Evolutionary conservation across 2,329 filamentous ascomycete species (phyloP), one percentile per base, ranked within the genome.

Genomic region (Ceratocystiopsis sp.): DNA sequence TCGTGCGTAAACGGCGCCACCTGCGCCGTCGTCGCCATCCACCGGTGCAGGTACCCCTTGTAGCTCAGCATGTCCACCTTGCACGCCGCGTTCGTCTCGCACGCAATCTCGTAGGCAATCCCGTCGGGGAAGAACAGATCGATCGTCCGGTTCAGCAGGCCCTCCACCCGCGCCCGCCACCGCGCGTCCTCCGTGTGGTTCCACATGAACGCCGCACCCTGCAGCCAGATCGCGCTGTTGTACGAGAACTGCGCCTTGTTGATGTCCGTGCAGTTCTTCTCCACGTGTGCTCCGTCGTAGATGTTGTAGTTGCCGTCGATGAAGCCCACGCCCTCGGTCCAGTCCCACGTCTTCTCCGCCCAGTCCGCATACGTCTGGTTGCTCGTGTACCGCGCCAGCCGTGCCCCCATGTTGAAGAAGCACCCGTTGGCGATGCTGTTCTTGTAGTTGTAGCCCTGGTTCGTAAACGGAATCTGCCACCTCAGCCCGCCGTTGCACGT

Each of bases 361-460:
- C 67, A 73, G 2, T 70, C 63, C 3, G 62, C 57, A 49, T 78
- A 79, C 0, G 69, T 73, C 6, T 60, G 42, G 48, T 79, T 74
- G 15, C 61, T 61, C 0, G 73, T 79, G 56, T 75, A 80, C 2
- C 69, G 63, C 0, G 73, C 75, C 2, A 84, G 65, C 3, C 78
- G 71, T 3, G 78, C 66, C 3, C 61, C 64, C 14, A 71, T 50
- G 48, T 69, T 66, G 57, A 72, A 68, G 53, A 68, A 67, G 45
- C 59, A 59, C 12, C 61, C 66, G 47, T 67, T 70, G n/a, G 64
- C 60, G 11, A 65, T 59, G 21, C 57, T 57, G 47, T 69, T 68
- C 54, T 70, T 84, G 64, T 81, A 81, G 49, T 71, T 64, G 57
- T 77, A 84, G 3, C 79, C 79, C 17, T 57, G 62, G 53, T 80